phyloP scores from a whole-genome alignment of 768 basidiomycete genomes.

The Cystofilobasidium capitatum region DNA sequence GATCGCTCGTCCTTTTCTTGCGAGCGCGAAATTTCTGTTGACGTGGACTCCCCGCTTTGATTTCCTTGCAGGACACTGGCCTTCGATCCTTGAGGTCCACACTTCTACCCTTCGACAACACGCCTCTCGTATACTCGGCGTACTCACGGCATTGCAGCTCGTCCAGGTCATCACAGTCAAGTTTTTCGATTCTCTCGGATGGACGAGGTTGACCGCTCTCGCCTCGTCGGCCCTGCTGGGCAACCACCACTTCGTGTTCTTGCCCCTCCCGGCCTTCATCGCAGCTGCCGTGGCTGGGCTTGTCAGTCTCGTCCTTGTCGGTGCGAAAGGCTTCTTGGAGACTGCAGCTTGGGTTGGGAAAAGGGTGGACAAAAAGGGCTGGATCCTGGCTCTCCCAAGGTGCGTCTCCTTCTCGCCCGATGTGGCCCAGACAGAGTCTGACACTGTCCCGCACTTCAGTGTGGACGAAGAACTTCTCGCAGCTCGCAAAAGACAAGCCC shows the following conservation, averaged over 20 bases:
- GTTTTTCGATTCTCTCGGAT: not conserved
- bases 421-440: too few species aligned
- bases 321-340: not conserved
- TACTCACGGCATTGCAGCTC: not conserved
- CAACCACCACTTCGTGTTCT: not conserved
- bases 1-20: not conserved
- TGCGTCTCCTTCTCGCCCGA: not conserved
- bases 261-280: not conserved
- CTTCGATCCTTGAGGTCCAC: not conserved
- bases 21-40: not conserved
- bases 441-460: not conserved
- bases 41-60: not conserved
- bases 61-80: not conserved
- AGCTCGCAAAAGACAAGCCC: conserved; percentile 30
- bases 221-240: conserved; percentile 3
- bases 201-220: not conserved
- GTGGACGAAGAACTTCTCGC: not conserved
- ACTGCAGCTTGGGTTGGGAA: not conserved
- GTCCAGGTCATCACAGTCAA: not conserved
- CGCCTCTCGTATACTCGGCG: not conserved
- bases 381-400: not conserved
- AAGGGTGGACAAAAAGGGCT: not conserved
- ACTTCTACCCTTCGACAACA: not conserved
- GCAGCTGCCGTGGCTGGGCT: not conserved
- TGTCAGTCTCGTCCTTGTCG: not conserved